Conservation (phyloP, 768 basidiomycete genomes). For the Lactifluus volemus region DNA sequence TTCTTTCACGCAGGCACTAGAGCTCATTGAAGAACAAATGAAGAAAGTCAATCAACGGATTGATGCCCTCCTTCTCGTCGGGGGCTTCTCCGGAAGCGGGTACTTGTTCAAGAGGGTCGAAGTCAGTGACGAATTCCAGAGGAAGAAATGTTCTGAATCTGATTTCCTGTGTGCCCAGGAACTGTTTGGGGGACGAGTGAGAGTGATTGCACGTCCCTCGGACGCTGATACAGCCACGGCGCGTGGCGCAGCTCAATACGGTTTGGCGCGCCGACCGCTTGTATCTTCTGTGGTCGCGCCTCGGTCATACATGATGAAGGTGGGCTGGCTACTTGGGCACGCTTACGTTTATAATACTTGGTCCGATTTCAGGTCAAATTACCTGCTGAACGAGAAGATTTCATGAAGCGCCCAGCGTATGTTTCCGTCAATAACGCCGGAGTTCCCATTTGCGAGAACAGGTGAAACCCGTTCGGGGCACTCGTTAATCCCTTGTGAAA, state of each 20-base stretch:
- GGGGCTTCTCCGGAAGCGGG: constrained; percentile 82
- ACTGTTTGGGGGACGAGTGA: constrained; percentile 55
- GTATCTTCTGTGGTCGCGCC: constrained; percentile 81
- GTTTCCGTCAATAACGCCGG: constrained; percentile 71
- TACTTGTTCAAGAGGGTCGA: constrained; percentile 76
- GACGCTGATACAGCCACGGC: constrained; percentile 86
- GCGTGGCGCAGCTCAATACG: constrained; percentile 84
- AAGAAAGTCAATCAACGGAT: constrained; percentile 58
- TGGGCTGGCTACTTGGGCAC: constrained; percentile 23
- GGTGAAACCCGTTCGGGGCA: constrained; percentile 32
- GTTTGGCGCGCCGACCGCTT: constrained; percentile 62
- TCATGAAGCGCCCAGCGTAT: constrained; percentile 77
- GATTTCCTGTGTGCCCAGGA: constrained; percentile 34
- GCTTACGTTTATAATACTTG: neutral
- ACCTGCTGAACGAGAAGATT: constrained; percentile 80
- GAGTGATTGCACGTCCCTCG: constrained; percentile 70
- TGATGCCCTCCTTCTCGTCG: constrained; percentile 81
- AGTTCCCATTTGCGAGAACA: constrained; percentile 74
- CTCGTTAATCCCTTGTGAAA: neutral
- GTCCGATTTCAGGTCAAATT: constrained; percentile 58
- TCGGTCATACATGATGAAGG: constrained; percentile 82
- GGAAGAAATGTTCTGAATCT: neutral
- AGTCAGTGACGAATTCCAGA: constrained; percentile 33
- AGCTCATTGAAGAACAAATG: constrained; percentile 71
- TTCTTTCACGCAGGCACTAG: constrained; percentile 47